Base-by-base conservation (phyloP, 2,329 filamentous ascomycete genomes). In the Fusarium anthophilum region DNA sequence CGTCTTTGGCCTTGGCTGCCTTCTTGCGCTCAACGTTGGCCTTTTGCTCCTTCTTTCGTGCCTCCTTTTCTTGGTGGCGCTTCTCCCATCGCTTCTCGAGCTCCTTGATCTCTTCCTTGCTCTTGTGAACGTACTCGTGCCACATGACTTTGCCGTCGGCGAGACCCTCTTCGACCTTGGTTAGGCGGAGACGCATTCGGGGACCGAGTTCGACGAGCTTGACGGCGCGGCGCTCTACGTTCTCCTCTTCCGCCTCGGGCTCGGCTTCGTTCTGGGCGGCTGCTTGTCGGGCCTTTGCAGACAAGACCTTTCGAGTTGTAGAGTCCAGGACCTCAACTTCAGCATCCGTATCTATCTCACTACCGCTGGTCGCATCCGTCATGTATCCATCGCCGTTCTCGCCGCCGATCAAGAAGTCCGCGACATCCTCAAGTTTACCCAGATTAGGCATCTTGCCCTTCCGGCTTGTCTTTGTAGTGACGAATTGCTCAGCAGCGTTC, bases 121-220 rank as follows among this genome's bases (percentile, higher is more conserved):
- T 91, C 87, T 99, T 99, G 80, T 92, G 90, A 60, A 98, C 91
- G 80, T 94, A 97, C 81, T 98, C 95, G 82, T 99, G 96, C 96
- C 96, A 99, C 93, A 99, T 94, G 64, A 98, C 89, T 81, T 94
- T 96, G 56, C 96, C 96, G 32, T 90, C 89, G 78, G 95, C 98
- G 12, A 98, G 84, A 4, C 96, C 96, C 77, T 99, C 96, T 80
- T 99, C 96, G 9, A 99, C 95, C 85, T 99, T 99, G 63, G 94
- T 95, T 83, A 99, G 86, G 38, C 96, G 91, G 45, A 99, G 85
- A 69, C 90, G 92, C 93, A 99, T 92, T 61, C 96, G 91, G 3
- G 96, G 96, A 1, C 96, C 96, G 2, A 99, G 86, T 83, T 99
- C 96, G 8, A 97, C 92, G 12, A 99, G 87, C 81, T 97, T 98